Conservation (phyloP, 768 basidiomycete species). For the Pleurotus salmoneostramineus region DNA sequence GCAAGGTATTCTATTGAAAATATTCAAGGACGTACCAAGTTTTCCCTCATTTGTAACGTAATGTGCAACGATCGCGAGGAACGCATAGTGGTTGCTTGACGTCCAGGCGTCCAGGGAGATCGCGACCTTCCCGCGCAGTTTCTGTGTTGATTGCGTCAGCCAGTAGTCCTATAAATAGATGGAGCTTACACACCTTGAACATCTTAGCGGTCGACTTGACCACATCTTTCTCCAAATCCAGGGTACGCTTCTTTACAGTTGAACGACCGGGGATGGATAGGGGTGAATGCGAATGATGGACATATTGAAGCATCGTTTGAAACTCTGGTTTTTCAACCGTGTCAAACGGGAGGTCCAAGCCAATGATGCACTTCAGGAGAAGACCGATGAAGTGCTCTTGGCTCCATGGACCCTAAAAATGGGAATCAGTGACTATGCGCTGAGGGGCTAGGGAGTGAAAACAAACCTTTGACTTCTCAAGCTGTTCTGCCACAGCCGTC, state of each 20-base stretch:
- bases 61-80: constrained; percentile 20
- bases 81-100: constrained; percentile 22
- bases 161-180: background rate
- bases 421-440: background rate
- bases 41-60: constrained; percentile 17
- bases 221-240: constrained; percentile 13
- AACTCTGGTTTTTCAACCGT: constrained; percentile 18
- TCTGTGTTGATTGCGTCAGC: constrained; percentile 7
- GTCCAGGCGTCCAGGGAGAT: constrained; percentile 22
- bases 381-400: constrained; percentile 15
- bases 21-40: constrained; percentile 11
- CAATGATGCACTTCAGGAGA: constrained; percentile 14
- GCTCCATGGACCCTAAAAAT: constrained; percentile 13
- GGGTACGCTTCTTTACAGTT: constrained; percentile 11
- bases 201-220: constrained; percentile 10
- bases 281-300: constrained; percentile 5
- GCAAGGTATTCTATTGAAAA: background rate
- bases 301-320: constrained; percentile 12
- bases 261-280: constrained; percentile 9
- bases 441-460: background rate
- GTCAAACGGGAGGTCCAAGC: constrained; percentile 17
- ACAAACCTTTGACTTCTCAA: background rate
- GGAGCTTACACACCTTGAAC: constrained; percentile 10
- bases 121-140: constrained; percentile 12
- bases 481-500: background rate